These are phyloP conservation scores for Batkoa obscura DNA, from an alignment of 371 early-diverging fungal species.

Conservation along the genomic window DNA sequence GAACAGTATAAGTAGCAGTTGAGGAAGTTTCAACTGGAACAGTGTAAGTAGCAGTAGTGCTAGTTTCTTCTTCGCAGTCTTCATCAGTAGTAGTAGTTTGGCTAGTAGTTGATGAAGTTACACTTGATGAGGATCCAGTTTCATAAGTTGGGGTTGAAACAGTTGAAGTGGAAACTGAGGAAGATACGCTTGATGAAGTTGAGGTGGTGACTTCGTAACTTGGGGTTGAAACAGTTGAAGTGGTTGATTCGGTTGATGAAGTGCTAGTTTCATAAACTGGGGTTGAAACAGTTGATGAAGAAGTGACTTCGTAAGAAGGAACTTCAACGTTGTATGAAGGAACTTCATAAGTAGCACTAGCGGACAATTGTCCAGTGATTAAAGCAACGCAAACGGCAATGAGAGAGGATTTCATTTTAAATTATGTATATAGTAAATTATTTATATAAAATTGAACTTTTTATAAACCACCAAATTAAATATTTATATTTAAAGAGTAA, in stretches of 20 bases:
- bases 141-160: not conserved
- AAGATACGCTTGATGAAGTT: not conserved
- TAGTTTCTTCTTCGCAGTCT: not conserved
- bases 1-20: not conserved
- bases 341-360: not conserved
- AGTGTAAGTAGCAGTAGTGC: not conserved
- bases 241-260: too few species aligned
- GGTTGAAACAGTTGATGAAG: not conserved
- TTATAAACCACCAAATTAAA: too few species aligned
- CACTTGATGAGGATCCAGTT: not conserved
- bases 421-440: too few species aligned
- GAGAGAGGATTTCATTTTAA: too few species aligned
- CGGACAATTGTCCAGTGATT: not conserved
- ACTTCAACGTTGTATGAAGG: not conserved
- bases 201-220: not conserved
- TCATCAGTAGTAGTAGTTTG: not conserved
- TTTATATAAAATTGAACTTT: too few species aligned
- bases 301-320: too few species aligned
- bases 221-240: not conserved
- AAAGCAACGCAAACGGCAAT: not conserved
- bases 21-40: not conserved
- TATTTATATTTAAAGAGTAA: too few species aligned
- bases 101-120: too few species aligned
- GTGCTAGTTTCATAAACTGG: too few species aligned
- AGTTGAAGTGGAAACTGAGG: not conserved